phyloP scores from a whole-genome alignment of 2,329 filamentous ascomycete species.

The Septoria linicola region DNA sequence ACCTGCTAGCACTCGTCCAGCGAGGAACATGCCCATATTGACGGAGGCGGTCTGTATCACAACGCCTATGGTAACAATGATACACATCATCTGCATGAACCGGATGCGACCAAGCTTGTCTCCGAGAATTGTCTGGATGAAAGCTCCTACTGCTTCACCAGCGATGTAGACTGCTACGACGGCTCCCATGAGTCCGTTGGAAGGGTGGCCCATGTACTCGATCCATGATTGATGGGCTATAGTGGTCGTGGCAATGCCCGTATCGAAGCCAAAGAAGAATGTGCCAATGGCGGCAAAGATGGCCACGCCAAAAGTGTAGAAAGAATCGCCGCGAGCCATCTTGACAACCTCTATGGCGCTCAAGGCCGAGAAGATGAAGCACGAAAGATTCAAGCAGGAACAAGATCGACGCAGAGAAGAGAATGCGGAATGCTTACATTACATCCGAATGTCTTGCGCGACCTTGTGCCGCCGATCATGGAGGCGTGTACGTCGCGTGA shows the following conservation, averaged over 20 bases:
- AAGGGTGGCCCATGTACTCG: constrained; percentile 58
- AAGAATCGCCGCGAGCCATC: constrained; percentile 23
- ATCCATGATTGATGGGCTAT: constrained; percentile 62
- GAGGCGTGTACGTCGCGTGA: not conserved
- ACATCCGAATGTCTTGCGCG: not conserved
- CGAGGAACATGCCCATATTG: constrained; percentile 42
- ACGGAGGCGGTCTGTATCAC: constrained; percentile 55
- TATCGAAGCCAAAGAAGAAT: constrained; percentile 61
- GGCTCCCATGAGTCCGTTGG: constrained; percentile 55
- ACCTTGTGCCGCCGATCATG: not conserved
- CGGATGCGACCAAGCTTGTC: constrained; percentile 46
- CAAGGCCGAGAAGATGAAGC: not conserved
- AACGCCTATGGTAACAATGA: constrained; percentile 56
- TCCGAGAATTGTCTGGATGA: constrained; percentile 52
- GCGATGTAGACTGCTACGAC: constrained; percentile 60
- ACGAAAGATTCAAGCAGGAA: too few relatives aligned
- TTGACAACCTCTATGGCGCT: not conserved
- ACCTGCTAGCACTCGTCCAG: constrained; percentile 34
- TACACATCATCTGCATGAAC: constrained; percentile 48
- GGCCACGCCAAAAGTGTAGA: constrained; percentile 54
- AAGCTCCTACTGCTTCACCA: constrained; percentile 57
- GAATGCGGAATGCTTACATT: constrained; percentile 1
- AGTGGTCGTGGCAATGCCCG: constrained; percentile 60
- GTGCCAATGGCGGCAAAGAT: constrained; percentile 60
- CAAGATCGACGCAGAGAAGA: not conserved